phyloP scores from a whole-genome alignment of 257 asterid species.

The Ocimum tenuiflorum region DNA sequence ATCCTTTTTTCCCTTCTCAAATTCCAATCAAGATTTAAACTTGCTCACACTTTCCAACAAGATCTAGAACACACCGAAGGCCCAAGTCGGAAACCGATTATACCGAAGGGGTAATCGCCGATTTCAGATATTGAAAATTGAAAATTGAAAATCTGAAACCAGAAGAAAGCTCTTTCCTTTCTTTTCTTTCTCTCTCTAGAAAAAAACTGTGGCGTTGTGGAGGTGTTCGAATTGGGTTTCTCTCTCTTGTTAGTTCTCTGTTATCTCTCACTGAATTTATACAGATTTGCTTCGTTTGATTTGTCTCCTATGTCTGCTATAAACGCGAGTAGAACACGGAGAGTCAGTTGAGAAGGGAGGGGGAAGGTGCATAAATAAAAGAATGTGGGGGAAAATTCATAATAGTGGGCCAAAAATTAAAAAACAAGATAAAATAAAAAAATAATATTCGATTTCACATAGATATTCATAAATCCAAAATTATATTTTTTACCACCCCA shows the following conservation, averaged over 20 bases:
- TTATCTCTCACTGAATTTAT: slow-evolving; percentile 18
- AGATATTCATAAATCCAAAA: background rate
- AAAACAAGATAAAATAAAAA: too few species aligned
- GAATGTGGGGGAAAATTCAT: background rate
- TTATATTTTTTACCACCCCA: background rate
- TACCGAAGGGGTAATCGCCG: slow-evolving; percentile 21
- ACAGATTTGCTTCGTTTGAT: slow-evolving; percentile 21
- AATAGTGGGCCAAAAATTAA: background rate
- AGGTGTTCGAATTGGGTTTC: background rate
- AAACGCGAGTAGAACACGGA: slow-evolving; percentile 93
- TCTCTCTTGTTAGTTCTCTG: slow-evolving; percentile 8
- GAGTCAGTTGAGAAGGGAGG: slow-evolving; percentile 45
- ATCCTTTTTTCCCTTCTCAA: background rate
- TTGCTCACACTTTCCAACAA: slow-evolving; percentile 5
- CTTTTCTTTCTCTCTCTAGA: slow-evolving; percentile 16
- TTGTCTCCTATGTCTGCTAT: slow-evolving; percentile 35
- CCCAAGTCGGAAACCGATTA: slow-evolving; percentile 33
- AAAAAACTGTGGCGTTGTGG: background rate
- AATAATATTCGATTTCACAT: background rate
- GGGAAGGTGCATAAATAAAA: slow-evolving; percentile 15
- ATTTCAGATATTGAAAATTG: slow-evolving; percentile 20
- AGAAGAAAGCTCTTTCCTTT: slow-evolving; percentile 18
- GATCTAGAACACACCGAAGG: slow-evolving; percentile 20
- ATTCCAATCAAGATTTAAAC: slow-evolving; percentile 19
- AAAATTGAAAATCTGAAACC: slow-evolving; percentile 2